These are phyloP conservation scores for Pleurotus platypus DNA, from an alignment of 768 basidiomycete genomes.

Conservation along the genomic window DNA sequence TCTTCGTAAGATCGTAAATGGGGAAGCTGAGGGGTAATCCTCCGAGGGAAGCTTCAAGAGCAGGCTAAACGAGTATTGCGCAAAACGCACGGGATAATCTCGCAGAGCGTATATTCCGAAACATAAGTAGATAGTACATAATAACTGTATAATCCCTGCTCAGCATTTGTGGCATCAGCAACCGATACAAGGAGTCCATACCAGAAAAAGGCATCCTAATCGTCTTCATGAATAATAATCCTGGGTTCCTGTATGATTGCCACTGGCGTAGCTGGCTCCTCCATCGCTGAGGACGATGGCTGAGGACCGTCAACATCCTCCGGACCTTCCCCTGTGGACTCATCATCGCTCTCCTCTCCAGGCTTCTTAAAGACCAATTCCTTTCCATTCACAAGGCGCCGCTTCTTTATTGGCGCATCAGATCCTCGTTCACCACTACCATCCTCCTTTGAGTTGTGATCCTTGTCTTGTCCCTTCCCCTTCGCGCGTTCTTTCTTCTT, in stretches of 20 bases:
- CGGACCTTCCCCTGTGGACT: conserved; percentile 17
- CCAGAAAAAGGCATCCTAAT: conserved; percentile 19
- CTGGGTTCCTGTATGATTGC: conserved; percentile 28
- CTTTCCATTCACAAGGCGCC: conserved; percentile 75
- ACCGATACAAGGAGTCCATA: not conserved
- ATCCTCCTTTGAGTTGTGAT: conserved; percentile 17
- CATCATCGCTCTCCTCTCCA: conserved; percentile 34
- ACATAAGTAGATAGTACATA: not conserved
- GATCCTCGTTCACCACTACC: conserved; percentile 19
- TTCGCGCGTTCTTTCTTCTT: conserved; percentile 84
- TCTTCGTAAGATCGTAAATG: too few relatives aligned
- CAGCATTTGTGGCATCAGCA: too few relatives aligned
- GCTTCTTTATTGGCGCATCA: conserved; percentile 65
- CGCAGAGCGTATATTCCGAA: not conserved
- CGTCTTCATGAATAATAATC: conserved; percentile 51
- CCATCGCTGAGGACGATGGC: not conserved
- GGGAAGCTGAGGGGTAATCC: too few relatives aligned
- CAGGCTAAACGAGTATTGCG: too few relatives aligned
- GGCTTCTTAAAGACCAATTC: conserved; percentile 55
- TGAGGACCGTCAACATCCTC: conserved; percentile 8
- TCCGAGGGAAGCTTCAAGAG: too few relatives aligned
- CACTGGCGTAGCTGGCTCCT: not conserved
- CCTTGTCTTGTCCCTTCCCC: conserved; percentile 28
- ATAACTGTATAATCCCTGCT: not conserved
- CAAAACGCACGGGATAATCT: too few relatives aligned